Percentiles rank a stretch among this genome's conserved stretches.
Conservation (phyloP, 768 basidiomycete species). For the Daedaleopsis sinensis region DNA sequence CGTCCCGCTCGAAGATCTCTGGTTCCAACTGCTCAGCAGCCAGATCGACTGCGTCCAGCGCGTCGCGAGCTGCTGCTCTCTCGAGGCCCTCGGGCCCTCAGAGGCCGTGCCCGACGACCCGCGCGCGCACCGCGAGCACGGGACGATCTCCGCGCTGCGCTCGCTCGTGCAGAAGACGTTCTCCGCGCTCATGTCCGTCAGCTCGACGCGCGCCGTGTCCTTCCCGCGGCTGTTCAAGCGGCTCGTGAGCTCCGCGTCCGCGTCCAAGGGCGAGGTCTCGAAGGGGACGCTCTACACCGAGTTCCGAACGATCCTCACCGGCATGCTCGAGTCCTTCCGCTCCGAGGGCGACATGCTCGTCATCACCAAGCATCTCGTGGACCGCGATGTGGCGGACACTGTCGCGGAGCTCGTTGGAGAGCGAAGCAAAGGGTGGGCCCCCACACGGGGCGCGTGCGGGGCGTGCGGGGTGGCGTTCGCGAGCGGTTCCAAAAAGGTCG, state of each 20-base stretch:
- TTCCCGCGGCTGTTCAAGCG: constrained; percentile 94
- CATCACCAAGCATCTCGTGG: constrained; percentile 81
- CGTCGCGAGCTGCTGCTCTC: constrained; percentile 49
- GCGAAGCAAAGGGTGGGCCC: constrained; percentile 64
- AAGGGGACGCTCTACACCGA: constrained; percentile 81
- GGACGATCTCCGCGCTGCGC: constrained; percentile 58
- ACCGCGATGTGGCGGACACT: constrained; percentile 79
- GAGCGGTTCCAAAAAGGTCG: constrained; percentile 11
- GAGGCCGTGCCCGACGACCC: constrained; percentile 22
- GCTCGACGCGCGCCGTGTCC: constrained; percentile 77
- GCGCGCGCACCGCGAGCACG: constrained; percentile 27
- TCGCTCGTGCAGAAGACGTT: constrained; percentile 85
- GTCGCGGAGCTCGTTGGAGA: constrained; percentile 62
- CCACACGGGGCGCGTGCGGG: constrained; percentile 50
- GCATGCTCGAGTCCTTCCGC: constrained; percentile 96
- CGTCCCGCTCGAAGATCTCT: constrained; percentile 76
- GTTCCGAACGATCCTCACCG: constrained; percentile 86
- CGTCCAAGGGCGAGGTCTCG: constrained; percentile 50
- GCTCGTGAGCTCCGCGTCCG: constrained; percentile 75
- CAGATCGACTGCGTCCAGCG: constrained; percentile 81
- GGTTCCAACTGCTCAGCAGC: constrained; percentile 83
- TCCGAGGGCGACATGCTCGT: constrained; percentile 88
- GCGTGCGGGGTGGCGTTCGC: constrained; percentile 55
- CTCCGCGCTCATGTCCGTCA: constrained; percentile 79
- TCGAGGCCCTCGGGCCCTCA: constrained; percentile 15